phyloP scores from a whole-genome alignment of 768 basidiomycete species.

The Dentipellis sp. region DNA sequence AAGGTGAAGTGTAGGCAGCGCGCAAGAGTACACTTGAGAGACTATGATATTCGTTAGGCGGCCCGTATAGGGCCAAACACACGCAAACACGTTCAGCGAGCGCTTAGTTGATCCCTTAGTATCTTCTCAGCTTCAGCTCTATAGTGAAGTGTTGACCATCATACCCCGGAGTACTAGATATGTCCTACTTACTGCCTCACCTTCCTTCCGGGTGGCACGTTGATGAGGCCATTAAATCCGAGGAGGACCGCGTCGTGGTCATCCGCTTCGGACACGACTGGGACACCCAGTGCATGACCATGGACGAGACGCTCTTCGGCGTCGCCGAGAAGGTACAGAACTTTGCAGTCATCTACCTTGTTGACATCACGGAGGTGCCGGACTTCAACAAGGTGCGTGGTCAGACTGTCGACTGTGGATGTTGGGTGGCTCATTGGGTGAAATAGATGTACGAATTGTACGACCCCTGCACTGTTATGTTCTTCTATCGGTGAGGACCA shows the following conservation, averaged over 20 bases:
- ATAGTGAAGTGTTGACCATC: too few species aligned
- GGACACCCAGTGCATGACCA: conserved; percentile 94
- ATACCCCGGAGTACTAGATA: conserved; percentile 21
- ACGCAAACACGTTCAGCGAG: neutral
- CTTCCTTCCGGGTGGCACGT: conserved; percentile 96
- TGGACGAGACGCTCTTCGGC: conserved; percentile 93
- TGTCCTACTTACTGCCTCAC: conserved; percentile 89
- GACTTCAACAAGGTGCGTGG: conserved; percentile 90
- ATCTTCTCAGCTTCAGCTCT: neutral
- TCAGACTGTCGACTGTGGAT: neutral
- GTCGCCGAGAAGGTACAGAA: conserved; percentile 97
- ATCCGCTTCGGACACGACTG: conserved; percentile 93
- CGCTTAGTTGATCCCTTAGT: neutral
- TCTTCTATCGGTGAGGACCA: conserved; percentile 81
- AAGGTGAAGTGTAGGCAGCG: neutral
- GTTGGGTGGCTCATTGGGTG: neutral
- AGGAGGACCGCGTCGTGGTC: conserved; percentile 92
- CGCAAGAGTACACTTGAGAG: neutral
- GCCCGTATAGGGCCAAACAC: neutral
- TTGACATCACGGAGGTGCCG: conserved; percentile 93
- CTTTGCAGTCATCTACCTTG: conserved; percentile 93
- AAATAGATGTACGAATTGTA: conserved; percentile 96
- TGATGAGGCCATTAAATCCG: conserved; percentile 96
- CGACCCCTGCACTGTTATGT: conserved; percentile 96
- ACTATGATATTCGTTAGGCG: neutral